Percentiles rank a stretch among this genome's conserved stretches.
Evolutionary conservation across 2,329 filamentous ascomycete genomes (phyloP).

Genomic region (Microascus cirrosus): DNA sequence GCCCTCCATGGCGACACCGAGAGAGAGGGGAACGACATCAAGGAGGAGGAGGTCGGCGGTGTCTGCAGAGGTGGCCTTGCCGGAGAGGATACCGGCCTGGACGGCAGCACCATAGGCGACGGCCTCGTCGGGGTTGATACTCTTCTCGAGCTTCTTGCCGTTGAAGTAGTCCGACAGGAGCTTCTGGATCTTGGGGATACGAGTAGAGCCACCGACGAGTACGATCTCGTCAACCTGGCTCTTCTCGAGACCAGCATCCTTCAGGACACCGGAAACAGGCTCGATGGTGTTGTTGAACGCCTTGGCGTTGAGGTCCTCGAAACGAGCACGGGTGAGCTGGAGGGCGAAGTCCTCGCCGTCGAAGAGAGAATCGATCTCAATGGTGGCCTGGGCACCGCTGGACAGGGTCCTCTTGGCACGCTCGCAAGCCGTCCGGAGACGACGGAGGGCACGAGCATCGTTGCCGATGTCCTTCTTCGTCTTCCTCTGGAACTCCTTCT

Average conservation of each 20-base stretch:
- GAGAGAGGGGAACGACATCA: slow-evolving; percentile 90
- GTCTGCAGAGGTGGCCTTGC: slow-evolving; percentile 92
- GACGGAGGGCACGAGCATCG: slow-evolving; percentile 85
- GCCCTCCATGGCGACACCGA: slow-evolving; percentile 99
- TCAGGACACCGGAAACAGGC: slow-evolving; percentile 91
- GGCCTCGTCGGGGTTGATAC: slow-evolving; percentile 99
- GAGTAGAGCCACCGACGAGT: slow-evolving; percentile 95
- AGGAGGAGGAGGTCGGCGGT: slow-evolving; percentile 90
- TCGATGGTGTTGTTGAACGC: slow-evolving; percentile 88
- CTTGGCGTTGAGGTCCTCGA: slow-evolving; percentile 97
- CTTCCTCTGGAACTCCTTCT: slow-evolving; percentile 86
- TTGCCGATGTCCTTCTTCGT: slow-evolving; percentile 67
- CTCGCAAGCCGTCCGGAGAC: slow-evolving; percentile 96
- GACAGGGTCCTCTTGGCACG: slow-evolving; percentile 99
- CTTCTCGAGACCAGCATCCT: slow-evolving; percentile 86
- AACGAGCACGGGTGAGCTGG: slow-evolving; percentile 95
- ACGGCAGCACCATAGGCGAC: slow-evolving; percentile 98
- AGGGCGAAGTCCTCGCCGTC: slow-evolving; percentile 97
- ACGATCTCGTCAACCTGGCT: slow-evolving; percentile 93
- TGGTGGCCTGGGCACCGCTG: slow-evolving; percentile 91
- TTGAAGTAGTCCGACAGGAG: slow-evolving; percentile 98
- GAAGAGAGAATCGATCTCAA: slow-evolving; percentile 98
- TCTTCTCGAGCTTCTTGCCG: slow-evolving; percentile 99
- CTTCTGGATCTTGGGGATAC: slow-evolving; percentile 99
- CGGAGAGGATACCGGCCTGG: slow-evolving; percentile 96